Base-by-base conservation (phyloP, 306 rosid species). In the Luffa acutangula region DNA sequence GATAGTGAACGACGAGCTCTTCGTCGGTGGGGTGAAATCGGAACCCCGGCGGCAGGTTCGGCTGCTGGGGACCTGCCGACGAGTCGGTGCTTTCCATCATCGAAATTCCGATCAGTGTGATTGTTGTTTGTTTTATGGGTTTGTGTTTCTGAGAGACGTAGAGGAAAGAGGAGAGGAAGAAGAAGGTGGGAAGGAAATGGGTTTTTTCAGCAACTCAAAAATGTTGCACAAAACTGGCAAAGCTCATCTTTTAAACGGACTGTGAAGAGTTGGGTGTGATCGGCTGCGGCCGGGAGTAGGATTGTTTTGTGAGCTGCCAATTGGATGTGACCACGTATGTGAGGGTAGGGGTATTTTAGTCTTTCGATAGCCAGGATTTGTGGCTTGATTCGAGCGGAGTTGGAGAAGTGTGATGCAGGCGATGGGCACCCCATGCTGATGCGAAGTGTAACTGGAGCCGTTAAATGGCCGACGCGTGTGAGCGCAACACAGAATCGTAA, bases 41-140 rank as follows among this genome's bases (percentile, higher is more conserved):
- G 59, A 91, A 91, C 2, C 95, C 95, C 0, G 92, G 95, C 1
- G 92, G 91, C 2, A 91, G 84, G 60, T 89, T 87, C 11, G 91
- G 95, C 54, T 89, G 95, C 41, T 45, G 92, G 0, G 94, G 85
- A 12, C 88, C 89, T 2, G 86, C 80, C 12, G 94, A 93, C 0
- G 97, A 93, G 84, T 93, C 93, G 5, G 97, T 90, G 87, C 94
- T 91, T 85, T 93, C 99, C 99, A 95, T 95, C 31, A 5, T 59
- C 8, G 1, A 42, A 8, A 25, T 10, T 77, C 69, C 31, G 41
- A 41, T 20, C 43, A 79, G 53, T 58, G 37, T 34, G 3, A 31
- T 42, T 13, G 17, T 73, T 13, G 17, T 73, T 13, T 17, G 31
- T 6, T 54, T 6, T 5, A 42, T 5, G 46, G 46, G 46, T 42